These are phyloP conservation scores for Saitozyma podzolica DNA, from an alignment of 768 basidiomycete genomes.

Conservation along the genomic window DNA sequence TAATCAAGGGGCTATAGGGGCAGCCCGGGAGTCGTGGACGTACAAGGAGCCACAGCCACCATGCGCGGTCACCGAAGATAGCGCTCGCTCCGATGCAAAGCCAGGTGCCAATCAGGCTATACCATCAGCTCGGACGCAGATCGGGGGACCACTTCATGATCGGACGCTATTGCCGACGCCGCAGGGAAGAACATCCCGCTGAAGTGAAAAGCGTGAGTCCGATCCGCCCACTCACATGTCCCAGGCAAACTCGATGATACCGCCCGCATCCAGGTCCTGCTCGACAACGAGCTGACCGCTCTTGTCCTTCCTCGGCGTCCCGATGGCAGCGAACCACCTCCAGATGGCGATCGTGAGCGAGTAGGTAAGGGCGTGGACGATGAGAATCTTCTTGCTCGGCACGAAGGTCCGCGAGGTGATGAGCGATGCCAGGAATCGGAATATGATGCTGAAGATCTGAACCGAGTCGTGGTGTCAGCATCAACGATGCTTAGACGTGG, in stretches of 20 bases:
- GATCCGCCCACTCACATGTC: slow-evolving; percentile 41
- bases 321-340: slow-evolving; percentile 44
- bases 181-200: neutral
- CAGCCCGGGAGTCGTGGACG: slow-evolving; percentile 8
- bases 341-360: slow-evolving; percentile 32
- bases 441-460: slow-evolving; percentile 13
- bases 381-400: slow-evolving; percentile 17
- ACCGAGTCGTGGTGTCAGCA: neutral
- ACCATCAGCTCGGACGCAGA: neutral
- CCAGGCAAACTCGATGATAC: slow-evolving; percentile 48
- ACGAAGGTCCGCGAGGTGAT: slow-evolving; percentile 27
- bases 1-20: neutral
- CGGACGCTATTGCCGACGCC: too few species aligned
- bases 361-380: slow-evolving; percentile 29
- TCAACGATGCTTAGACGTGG: neutral
- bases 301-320: slow-evolving; percentile 30
- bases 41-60: slow-evolving; percentile 48
- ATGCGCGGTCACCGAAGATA: slow-evolving; percentile 44
- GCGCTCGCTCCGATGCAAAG: slow-evolving; percentile 42
- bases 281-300: slow-evolving; percentile 29
- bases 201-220: neutral
- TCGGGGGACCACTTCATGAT: too few species aligned
- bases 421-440: slow-evolving; percentile 32
- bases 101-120: slow-evolving; percentile 50
- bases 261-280: slow-evolving; percentile 46